Base-by-base conservation (phyloP, 2,329 filamentous ascomycete species). In the Magnaporthiopsis incrustans region DNA sequence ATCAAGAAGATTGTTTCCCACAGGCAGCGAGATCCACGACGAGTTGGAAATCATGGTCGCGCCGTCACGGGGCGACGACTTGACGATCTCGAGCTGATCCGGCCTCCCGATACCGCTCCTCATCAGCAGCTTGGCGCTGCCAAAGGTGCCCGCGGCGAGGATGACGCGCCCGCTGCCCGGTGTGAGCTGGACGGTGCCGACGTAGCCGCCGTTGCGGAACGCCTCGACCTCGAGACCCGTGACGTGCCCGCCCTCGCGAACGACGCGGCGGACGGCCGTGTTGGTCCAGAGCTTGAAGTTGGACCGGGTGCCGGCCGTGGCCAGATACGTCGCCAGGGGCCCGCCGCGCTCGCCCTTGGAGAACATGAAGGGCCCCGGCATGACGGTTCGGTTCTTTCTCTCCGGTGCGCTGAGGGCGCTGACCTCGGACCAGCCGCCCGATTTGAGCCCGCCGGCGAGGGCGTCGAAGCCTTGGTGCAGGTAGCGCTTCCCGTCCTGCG, bases 221-320 rank as follows among this genome's bases (percentile, higher is more conserved):
- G 74, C 78, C 15, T 87, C 82, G n/a, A 90, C 81, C 70, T 90
- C 85, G n/a, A 90, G 80, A 65, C 88, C 88, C 1, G 85, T 89
- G 65, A 87, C 79, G 64, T 82, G 81, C 58, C 85, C 82, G 2
- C 84, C 86, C 22, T 78, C 79, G 15, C 89, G 85, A 26, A 90
- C 76, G n/a, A 91, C 81, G 33, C 88, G 82, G 67, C 83, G 82
- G n/a, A 89, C 88, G 59, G 83, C 81, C 3, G 87, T 89, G 71
- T 87, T 85, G 26, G 83, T 83, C 79, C 85, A 85, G 60, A 92
- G 77, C 63, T 84, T 80, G 75, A 92, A 91, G 74, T 89, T 89
- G 38, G 76, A 75, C 66, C 84, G 79, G 59, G 76, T 74, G 65
- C 79, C 78, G 14, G 86, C 86, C 38, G 78, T 79, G 53, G 85